These are phyloP conservation scores for Globisporangium polare DNA, from an alignment of 352 stramenopile species.

Conservation along the genomic window DNA sequence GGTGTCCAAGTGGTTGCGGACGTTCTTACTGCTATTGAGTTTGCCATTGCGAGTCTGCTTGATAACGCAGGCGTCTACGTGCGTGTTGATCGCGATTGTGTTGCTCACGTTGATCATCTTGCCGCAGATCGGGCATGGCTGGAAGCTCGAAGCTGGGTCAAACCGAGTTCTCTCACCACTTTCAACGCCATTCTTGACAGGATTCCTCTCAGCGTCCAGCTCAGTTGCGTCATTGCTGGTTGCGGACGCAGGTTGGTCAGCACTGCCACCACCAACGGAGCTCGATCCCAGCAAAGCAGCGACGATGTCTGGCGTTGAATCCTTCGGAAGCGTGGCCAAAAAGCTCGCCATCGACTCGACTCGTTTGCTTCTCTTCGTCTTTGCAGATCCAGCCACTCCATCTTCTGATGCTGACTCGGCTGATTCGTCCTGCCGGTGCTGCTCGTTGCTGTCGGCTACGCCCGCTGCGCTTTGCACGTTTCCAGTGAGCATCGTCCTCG, in stretches of 20 bases:
- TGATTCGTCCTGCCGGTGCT: not conserved
- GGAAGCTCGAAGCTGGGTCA: constrained; percentile 14
- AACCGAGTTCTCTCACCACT: not conserved
- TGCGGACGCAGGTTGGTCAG: not conserved
- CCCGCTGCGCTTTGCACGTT: not conserved
- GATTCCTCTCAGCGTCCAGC: not conserved
- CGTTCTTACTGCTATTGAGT: not conserved
- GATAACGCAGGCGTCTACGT: constrained; percentile 55
- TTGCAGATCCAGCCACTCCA: not conserved
- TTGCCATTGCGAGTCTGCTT: not conserved
- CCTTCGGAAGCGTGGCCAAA: constrained; percentile 9
- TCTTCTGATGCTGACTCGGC: constrained; percentile 2
- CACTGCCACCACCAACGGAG: not conserved
- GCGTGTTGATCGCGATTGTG: constrained; percentile 54
- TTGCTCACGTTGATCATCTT: constrained; percentile 46
- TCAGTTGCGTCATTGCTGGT: not conserved
- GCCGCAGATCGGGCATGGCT: constrained; percentile 57
- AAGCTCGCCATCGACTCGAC: constrained; percentile 9
- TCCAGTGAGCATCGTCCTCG: constrained; percentile 1
- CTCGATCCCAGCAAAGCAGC: constrained; percentile 22
- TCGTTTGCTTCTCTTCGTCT: constrained; percentile 3
- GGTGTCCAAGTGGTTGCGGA: not conserved
- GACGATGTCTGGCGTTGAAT: constrained; percentile 14
- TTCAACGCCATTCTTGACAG: not conserved
- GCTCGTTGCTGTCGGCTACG: not conserved